These are phyloP conservation scores for Camellia oleifera DNA, from an alignment of 179 eudicot species.

Conservation along the genomic window DNA sequence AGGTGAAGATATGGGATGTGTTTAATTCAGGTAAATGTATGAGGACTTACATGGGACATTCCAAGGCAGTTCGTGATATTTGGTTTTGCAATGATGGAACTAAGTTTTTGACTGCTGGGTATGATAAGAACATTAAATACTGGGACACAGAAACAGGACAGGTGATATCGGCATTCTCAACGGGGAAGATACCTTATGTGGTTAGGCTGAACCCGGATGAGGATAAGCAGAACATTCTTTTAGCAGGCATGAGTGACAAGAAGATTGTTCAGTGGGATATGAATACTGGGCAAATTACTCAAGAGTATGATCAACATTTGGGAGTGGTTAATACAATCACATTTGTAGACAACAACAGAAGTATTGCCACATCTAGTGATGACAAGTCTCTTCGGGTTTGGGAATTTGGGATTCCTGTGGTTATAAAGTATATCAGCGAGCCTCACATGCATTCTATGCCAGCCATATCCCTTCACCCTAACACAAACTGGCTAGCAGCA, in stretches of 20 bases:
- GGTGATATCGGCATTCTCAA: slow-evolving; percentile 85
- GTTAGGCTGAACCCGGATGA: slow-evolving; percentile 94
- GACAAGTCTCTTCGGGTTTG: slow-evolving; percentile 92
- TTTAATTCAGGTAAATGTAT: slow-evolving; percentile 81
- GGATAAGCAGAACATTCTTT: slow-evolving; percentile 86
- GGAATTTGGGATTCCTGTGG: slow-evolving; percentile 97
- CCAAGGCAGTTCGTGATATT: slow-evolving; percentile 81
- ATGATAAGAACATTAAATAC: slow-evolving; percentile 91
- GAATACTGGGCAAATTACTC: slow-evolving; percentile 78
- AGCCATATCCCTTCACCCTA: slow-evolving; percentile 78
- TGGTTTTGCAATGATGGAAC: slow-evolving; percentile 88
- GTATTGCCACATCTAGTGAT: slow-evolving; percentile 94
- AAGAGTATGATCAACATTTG: slow-evolving; percentile 96
- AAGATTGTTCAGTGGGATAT: slow-evolving; percentile 98
- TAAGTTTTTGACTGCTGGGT: slow-evolving; percentile 84
- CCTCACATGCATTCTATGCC: slow-evolving; percentile 99
- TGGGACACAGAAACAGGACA: slow-evolving; percentile 99
- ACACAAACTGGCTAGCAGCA: slow-evolving; percentile 90
- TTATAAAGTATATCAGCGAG: slow-evolving; percentile 93
- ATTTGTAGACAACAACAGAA: slow-evolving; percentile 87
- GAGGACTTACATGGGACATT: slow-evolving; percentile 97
- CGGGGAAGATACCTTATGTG: slow-evolving; percentile 91
- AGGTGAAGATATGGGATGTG: slow-evolving; percentile 90
- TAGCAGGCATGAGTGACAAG: slow-evolving; percentile 98
- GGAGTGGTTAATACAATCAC: slow-evolving; percentile 96